Percentiles rank a stretch among this genome's conserved stretches.
Evolutionary conservation across 1,284 basidiomycete species (phyloP).

Genomic region (Fomes fomentarius): DNA sequence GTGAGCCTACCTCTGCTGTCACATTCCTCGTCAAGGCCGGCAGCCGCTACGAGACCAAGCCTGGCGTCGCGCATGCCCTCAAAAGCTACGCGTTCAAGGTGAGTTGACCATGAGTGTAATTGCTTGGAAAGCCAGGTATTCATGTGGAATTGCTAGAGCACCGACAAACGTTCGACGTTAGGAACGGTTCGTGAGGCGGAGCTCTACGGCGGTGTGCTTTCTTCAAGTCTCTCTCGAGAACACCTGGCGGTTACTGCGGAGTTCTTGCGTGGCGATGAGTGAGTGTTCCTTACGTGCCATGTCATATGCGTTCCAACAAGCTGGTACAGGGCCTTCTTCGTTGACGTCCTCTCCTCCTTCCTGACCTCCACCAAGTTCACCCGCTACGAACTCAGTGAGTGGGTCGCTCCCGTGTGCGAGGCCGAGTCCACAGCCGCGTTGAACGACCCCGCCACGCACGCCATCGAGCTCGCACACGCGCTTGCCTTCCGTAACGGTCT

Average conservation of each 20-base stretch:
- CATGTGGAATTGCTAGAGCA: slow-evolving; percentile 56
- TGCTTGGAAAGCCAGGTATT: no score
- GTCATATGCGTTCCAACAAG: slow-evolving; percentile 1
- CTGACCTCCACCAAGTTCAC: slow-evolving; percentile 83
- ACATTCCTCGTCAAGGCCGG: slow-evolving; percentile 93
- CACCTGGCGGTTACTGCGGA: slow-evolving; percentile 90
- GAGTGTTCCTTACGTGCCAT: slow-evolving; percentile 42
- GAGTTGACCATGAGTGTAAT: slow-evolving; percentile 2
- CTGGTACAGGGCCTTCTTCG: slow-evolving; percentile 76
- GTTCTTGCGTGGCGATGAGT: slow-evolving; percentile 97
- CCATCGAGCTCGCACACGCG: slow-evolving; percentile 83
- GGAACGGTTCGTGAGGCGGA: slow-evolving; percentile 93
- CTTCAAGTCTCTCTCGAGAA: slow-evolving; percentile 85
- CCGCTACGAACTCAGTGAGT: slow-evolving; percentile 86
- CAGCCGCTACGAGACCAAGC: slow-evolving; percentile 82
- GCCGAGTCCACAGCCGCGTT: slow-evolving; percentile 71
- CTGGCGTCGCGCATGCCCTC: slow-evolving; percentile 88
- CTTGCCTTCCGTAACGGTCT: slow-evolving; percentile 92
- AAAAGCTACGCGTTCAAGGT: slow-evolving; percentile 99
- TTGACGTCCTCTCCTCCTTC: slow-evolving; percentile 84
- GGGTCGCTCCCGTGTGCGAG: slow-evolving; percentile 77
- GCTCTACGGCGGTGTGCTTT: slow-evolving; percentile 92
- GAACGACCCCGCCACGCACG: slow-evolving; percentile 63
- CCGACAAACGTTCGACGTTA: slow-evolving; percentile 84
- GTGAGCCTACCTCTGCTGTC: slow-evolving; percentile 81